Base-by-base conservation (phyloP, 176 grass and related monocot genomes). In the Aegilops sharonensis region DNA sequence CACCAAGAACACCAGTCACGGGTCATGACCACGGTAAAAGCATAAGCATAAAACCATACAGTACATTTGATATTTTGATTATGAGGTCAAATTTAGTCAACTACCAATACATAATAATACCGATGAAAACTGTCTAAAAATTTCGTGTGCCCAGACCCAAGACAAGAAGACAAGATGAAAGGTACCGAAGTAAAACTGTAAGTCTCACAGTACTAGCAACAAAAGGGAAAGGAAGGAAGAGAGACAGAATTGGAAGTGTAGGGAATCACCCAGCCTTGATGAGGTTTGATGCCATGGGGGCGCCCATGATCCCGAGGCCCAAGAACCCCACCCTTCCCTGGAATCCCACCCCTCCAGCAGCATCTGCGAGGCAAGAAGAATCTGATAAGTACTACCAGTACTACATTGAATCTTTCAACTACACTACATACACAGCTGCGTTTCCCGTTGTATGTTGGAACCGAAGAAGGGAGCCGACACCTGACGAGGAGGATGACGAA, bases 281-380 rank as follows among this genome's bases (percentile, higher is more conserved):
- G 87, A 99, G 92, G 75, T 99, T 99, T 70, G 90, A 62, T 23
- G 94, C 90, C 94, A 95, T 94, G 63, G 94, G 92, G 23, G 74
- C 27, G 50, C 86, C 90, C 93, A 95, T 96, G 87, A 95, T 96
- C 65, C 97, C 90, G 45, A 96, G 84, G 57, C 94, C 97, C 66
- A 99, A 62, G 78, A 93, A 96, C 9, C 94, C 94, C 77, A 99
- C 90, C 85, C 81, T 90, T 24, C 93, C 94, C 77, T 84, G 66
- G 88, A 93, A 95, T 35, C 68, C 83, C 62, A 18, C 52, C 36
- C 76, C 86, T 8, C 87, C 89, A 39, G 10, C 78, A 9, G 72
- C 48, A 52, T 25, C 80, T 82, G 80, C 12, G n/a, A 45, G 18
- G 2, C 65, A 40, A 25, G 21, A 66, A 47, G 10, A 80, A 50